These are phyloP conservation scores for Penicillium cinerascens DNA, from an alignment of 495 filamentous ascomycete genomes.

Conservation along the genomic window DNA sequence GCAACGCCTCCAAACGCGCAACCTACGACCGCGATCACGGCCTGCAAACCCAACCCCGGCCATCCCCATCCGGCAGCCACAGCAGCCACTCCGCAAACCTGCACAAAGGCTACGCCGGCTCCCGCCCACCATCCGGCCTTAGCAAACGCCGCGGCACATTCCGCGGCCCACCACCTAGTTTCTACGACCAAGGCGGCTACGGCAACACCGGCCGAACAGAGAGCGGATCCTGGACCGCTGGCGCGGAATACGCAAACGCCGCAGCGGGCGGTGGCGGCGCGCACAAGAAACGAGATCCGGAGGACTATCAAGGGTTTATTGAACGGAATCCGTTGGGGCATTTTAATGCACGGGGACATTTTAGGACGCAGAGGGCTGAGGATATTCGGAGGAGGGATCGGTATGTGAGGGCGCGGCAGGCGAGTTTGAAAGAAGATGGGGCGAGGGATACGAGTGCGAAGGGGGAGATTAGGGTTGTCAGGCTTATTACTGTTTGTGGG, in stretches of 20 bases:
- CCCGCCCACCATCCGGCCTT: conserved; percentile 74
- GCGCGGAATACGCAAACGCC: conserved; percentile 7
- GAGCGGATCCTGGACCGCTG: conserved; percentile 4
- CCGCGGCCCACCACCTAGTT: conserved; percentile 82
- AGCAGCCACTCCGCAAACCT: conserved; percentile 37
- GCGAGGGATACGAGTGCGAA: conserved; percentile 4
- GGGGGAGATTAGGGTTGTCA: conserved; percentile 33
- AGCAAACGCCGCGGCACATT: conserved; percentile 71
- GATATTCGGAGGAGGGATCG: conserved; percentile 49
- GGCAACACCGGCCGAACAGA: conserved; percentile 24
- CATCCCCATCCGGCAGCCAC: conserved; percentile 42
- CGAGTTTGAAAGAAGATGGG: conserved; percentile 23
- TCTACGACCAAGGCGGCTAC: conserved; percentile 72
- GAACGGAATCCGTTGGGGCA: conserved; percentile 54
- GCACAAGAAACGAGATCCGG: conserved; percentile 16
- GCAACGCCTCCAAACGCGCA: conserved; percentile 64
- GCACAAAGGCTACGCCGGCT: conserved; percentile 56
- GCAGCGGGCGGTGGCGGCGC: conserved; percentile 5
- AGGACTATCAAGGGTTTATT: conserved; percentile 45
- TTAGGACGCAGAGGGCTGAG: conserved; percentile 61
- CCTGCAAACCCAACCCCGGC: conserved; percentile 28
- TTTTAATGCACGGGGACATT: conserved; percentile 66
- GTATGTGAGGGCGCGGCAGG: conserved; percentile 18
- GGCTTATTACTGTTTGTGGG: conserved; percentile 45
- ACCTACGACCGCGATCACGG: conserved; percentile 71